Conservation (phyloP, 768 basidiomycete genomes). For the Lactifluus echinatus region DNA sequence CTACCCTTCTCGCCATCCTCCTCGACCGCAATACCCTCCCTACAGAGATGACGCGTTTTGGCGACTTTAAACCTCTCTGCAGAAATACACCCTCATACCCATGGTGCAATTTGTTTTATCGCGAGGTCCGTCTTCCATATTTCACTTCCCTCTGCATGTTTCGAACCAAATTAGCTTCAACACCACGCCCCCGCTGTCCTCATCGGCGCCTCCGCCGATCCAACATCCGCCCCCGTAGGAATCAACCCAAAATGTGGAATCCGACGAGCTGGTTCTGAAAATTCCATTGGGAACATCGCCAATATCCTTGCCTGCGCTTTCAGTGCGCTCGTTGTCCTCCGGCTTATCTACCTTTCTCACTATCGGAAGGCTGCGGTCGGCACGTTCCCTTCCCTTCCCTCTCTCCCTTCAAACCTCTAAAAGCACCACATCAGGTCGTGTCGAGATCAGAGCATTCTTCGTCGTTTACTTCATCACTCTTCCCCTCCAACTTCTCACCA, state of each 20-base stretch:
- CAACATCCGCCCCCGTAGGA: slow-evolving; percentile 64
- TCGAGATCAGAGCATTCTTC: slow-evolving; percentile 64
- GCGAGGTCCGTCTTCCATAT: slow-evolving; percentile 48
- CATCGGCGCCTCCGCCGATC: slow-evolving; percentile 35
- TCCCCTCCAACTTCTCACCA: slow-evolving; percentile 73
- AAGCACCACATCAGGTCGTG: slow-evolving; percentile 38
- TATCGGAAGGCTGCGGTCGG: slow-evolving; percentile 86
- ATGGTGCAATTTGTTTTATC: slow-evolving; percentile 93
- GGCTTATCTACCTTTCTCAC: slow-evolving; percentile 48
- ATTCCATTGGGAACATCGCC: slow-evolving; percentile 73
- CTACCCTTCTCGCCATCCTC: background rate
- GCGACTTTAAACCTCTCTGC: slow-evolving; percentile 66
- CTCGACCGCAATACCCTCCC: background rate
- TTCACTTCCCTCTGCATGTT: slow-evolving; percentile 10
- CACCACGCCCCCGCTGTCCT: slow-evolving; percentile 28
- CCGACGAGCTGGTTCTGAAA: slow-evolving; percentile 44
- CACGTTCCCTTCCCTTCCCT: slow-evolving; percentile 12
- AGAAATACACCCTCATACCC: slow-evolving; percentile 67
- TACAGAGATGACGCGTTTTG: slow-evolving; percentile 49
- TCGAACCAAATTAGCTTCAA: slow-evolving; percentile 25
- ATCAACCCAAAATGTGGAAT: slow-evolving; percentile 79
- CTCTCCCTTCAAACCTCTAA: background rate
- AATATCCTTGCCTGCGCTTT: slow-evolving; percentile 78
- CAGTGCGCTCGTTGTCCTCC: slow-evolving; percentile 50
- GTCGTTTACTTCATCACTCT: slow-evolving; percentile 61